A percentile compares a stretch with the other conserved stretches of the same genome.
Conservation (phyloP, 192 early-diverging fungal genomes). For the Coemansia sp. region DNA sequence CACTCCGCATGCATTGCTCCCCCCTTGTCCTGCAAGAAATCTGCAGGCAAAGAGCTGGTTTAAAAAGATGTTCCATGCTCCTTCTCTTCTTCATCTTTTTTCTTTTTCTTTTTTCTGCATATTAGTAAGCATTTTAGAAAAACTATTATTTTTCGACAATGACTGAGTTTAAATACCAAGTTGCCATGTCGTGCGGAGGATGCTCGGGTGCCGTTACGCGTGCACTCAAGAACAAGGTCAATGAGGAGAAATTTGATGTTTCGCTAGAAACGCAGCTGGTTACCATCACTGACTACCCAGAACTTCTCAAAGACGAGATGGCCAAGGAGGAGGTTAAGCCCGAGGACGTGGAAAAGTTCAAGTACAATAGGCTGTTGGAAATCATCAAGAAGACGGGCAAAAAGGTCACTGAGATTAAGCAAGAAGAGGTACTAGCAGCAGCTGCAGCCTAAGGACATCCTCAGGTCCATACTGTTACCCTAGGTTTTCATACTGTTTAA, state of each 20-base stretch:
- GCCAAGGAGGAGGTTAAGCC: neutral
- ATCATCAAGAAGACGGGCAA: constrained; percentile 14
- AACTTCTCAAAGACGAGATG: neutral
- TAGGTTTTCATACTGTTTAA: too few relatives aligned
- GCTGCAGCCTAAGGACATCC: neutral
- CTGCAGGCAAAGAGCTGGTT: neutral
- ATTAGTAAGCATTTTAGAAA: neutral
- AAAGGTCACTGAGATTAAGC: neutral
- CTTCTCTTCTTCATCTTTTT: neutral
- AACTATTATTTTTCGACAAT: neutral
- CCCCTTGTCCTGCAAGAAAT: too few relatives aligned
- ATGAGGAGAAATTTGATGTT: neutral
- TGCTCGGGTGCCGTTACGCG: constrained; percentile 21
- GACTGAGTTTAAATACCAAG: constrained; percentile 8
- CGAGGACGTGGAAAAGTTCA: constrained; percentile 3
- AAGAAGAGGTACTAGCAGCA: neutral
- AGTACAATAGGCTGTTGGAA: constrained; percentile 6
- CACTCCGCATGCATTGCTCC: too few relatives aligned
- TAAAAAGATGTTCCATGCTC: constrained; percentile 1
- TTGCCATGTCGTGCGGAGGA: constrained; percentile 19
- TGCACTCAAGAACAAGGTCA: constrained; percentile 11
- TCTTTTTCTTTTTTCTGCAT: neutral
- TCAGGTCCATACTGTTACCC: neutral
- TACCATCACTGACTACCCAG: neutral
- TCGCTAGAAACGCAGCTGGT: neutral